Evolutionary conservation across 2,329 filamentous ascomycete species (phyloP).

Genomic region (Fusarium albosuccineum): DNA sequence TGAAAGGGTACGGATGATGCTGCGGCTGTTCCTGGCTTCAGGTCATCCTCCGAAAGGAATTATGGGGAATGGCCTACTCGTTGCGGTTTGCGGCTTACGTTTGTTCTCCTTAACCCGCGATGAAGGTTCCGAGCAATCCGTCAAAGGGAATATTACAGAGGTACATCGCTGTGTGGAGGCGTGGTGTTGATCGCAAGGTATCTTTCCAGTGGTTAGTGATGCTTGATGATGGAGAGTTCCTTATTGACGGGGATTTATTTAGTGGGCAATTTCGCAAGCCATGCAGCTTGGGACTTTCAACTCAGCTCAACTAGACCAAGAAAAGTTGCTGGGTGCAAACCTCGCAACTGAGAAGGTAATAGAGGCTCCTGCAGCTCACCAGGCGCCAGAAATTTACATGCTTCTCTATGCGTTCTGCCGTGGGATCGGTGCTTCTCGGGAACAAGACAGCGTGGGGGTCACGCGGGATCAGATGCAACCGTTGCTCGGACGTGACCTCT

Average conservation of each 20-base stretch:
- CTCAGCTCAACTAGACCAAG: no score
- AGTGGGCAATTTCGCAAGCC: no score
- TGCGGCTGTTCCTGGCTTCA: background rate
- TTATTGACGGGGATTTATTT: background rate
- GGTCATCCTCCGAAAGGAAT: background rate
- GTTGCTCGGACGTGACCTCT: no score
- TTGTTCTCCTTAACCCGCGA: conserved; percentile 8
- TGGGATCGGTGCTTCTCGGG: no score
- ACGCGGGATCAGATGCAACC: no score
- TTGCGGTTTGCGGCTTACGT: background rate
- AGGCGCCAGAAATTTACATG: no score
- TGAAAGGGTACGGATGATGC: conserved; percentile 5
- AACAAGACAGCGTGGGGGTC: no score
- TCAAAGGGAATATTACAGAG: conserved; percentile 7
- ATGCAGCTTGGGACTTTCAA: no score
- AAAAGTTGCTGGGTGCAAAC: no score
- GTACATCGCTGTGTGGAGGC: conserved; percentile 3
- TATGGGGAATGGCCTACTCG: conserved; percentile 10
- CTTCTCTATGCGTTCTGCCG: no score
- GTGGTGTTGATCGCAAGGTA: background rate
- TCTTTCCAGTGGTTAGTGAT: background rate
- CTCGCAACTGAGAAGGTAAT: no score
- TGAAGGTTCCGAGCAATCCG: background rate
- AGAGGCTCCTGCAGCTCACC: no score
- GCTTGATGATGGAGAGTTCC: background rate